A percentile compares a stretch with the other conserved stretches of the same genome.
These are phyloP conservation scores for Onygena corvina DNA, from an alignment of 2,329 filamentous ascomycete species.

Conservation along the genomic window DNA sequence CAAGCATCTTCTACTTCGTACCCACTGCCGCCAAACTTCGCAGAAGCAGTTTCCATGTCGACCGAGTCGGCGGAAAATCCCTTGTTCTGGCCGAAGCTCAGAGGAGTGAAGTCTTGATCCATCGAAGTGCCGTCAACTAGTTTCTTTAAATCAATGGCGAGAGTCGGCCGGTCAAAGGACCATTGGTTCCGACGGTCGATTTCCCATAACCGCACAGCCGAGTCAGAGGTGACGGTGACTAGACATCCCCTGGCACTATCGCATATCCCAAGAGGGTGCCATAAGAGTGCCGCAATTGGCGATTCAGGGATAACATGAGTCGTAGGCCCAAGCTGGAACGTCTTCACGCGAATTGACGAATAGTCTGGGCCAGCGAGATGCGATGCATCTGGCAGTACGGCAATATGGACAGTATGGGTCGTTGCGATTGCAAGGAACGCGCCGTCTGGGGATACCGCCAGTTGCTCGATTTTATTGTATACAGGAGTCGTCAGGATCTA, in stretches of 20 bases:
- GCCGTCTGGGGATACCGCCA: conserved; percentile 69
- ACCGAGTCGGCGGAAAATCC: conserved; percentile 79
- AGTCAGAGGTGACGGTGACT: conserved; percentile 79
- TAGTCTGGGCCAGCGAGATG: conserved; percentile 60
- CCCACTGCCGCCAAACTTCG: conserved; percentile 68
- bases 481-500: conserved; percentile 67
- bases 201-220: conserved; percentile 83
- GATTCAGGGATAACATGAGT: conserved; percentile 80
- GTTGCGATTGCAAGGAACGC: conserved; percentile 78
- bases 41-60: conserved; percentile 87
- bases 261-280: conserved; percentile 77
- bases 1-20: conserved; percentile 53
- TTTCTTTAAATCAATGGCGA: conserved; percentile 80
- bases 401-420: conserved; percentile 75
- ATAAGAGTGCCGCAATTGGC: conserved; percentile 66
- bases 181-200: conserved; percentile 70
- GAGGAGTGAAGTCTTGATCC: conserved; percentile 72
- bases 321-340: conserved; percentile 83
- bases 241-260: conserved; percentile 57
- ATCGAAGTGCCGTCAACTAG: conserved; percentile 70
- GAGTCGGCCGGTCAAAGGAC: conserved; percentile 71
- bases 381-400: conserved; percentile 67
- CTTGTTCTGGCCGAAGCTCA: conserved; percentile 59
- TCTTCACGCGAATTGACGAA: conserved; percentile 63
- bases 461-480: conserved; percentile 70